Conservation (phyloP, 345 rosid genomes). For the Acer campestre region DNA sequence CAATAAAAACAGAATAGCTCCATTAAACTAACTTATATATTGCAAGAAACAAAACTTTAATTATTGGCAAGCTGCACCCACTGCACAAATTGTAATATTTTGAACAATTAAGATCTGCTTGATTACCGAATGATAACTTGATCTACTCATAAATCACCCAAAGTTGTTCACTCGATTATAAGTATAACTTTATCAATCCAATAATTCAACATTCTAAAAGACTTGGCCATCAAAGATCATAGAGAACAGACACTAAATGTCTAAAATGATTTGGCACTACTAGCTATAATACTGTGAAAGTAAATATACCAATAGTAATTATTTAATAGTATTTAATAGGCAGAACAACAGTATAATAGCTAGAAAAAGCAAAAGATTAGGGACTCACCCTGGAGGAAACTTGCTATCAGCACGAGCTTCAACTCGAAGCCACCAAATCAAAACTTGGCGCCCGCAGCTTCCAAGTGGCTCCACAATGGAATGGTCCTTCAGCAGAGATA, state of each 20-base stretch:
- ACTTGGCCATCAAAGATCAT: constrained; percentile 1
- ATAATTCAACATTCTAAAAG: constrained; percentile 15
- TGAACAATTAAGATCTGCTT: not conserved
- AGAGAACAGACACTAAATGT: constrained; percentile 2
- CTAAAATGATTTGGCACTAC: not conserved
- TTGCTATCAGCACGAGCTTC: constrained; percentile 99
- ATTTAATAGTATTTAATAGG: not conserved
- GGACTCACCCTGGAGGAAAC: constrained; percentile 87
- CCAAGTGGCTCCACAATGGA: constrained; percentile 91
- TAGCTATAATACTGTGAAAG: not conserved
- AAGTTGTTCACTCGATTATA: not conserved
- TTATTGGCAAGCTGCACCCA: not conserved
- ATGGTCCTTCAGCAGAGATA: constrained; percentile 68
- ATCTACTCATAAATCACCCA: not conserved
- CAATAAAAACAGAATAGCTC: not conserved
- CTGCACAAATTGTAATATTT: not conserved
- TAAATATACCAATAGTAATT: not conserved
- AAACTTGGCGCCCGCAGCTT: constrained; percentile 85
- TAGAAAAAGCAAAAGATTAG: constrained; percentile 5
- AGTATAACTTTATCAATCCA: not conserved
- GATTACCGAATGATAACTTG: not conserved
- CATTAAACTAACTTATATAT: not conserved
- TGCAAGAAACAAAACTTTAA: not conserved
- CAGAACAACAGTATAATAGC: not conserved
- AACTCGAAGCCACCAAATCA: constrained; percentile 99